Evolutionary conservation across 2,329 filamentous ascomycete genomes (phyloP).

Genomic region (Sphaerostilbella broomeana): DNA sequence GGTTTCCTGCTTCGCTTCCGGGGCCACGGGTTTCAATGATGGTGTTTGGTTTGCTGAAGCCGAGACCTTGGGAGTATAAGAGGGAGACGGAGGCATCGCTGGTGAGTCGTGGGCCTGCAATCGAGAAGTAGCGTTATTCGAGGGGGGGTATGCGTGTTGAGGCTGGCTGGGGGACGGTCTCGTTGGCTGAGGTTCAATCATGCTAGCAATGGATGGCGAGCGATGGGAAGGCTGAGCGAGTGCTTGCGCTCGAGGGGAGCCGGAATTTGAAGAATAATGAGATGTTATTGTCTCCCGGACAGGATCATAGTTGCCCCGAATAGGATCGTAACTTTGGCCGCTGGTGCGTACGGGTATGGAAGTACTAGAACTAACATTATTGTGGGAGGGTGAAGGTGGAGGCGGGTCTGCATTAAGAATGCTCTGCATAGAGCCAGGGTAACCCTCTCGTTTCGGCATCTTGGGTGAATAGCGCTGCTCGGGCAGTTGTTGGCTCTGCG

Average conservation of each 20-base stretch:
- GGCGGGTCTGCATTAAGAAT: conserved; percentile 47
- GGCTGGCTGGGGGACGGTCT: conserved; percentile 25
- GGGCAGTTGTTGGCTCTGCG: conserved; percentile 20
- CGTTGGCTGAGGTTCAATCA: conserved; percentile 57
- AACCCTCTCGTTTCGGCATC: conserved; percentile 45
- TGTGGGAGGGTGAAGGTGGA: conserved; percentile 35
- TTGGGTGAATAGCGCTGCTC: conserved; percentile 37
- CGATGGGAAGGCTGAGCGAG: conserved; percentile 27
- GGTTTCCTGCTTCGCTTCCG: conserved; percentile 34
- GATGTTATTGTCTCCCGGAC: conserved; percentile 55
- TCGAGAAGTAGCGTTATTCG: conserved; percentile 23
- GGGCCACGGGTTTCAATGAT: conserved; percentile 18
- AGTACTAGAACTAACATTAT: conserved; percentile 34
- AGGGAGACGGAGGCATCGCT: conserved; percentile 38
- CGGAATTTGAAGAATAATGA: conserved; percentile 38
- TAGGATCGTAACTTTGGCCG: conserved; percentile 83
- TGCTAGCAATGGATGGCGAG: conserved; percentile 84
- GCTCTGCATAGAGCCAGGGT: conserved; percentile 47
- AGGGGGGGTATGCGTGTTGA: conserved; percentile 23
- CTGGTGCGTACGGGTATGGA: conserved; percentile 52
- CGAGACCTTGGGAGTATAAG: conserved; percentile 27
- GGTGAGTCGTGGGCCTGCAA: conserved; percentile 28
- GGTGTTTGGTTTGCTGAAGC: conserved; percentile 25
- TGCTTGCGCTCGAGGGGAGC: conserved; percentile 41
- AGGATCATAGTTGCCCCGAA: conserved; percentile 67